phyloP scores from a whole-genome alignment of 805 yeast species.

The Candida coquimbonensis region DNA sequence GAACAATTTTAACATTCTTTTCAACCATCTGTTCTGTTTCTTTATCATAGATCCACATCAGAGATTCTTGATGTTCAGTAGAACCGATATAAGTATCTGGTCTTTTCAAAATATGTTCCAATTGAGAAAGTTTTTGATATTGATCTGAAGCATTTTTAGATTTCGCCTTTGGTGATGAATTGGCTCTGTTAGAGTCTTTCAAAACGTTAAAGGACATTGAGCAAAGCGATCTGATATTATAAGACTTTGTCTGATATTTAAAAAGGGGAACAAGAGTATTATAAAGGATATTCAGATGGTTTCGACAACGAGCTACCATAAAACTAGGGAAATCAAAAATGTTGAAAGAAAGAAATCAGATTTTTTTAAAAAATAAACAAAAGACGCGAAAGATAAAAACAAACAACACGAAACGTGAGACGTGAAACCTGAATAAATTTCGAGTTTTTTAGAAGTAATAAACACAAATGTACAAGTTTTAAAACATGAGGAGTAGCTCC shows the following conservation, averaged over 20 bases:
- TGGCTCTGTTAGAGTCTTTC: conserved; percentile 2
- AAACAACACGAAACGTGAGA: too few relatives aligned
- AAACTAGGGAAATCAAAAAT: too few relatives aligned
- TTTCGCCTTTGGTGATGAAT: conserved; percentile 3
- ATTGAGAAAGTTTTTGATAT: conserved; percentile 89
- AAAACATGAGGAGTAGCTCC: too few relatives aligned
- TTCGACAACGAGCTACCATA: not conserved
- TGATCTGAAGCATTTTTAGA: conserved; percentile 52
- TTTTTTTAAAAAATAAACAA: too few relatives aligned
- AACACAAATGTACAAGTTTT: too few relatives aligned
- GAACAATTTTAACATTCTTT: conserved; percentile 71
- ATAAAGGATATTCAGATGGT: not conserved
- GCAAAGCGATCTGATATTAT: too few relatives aligned
- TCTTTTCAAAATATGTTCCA: conserved; percentile 92
- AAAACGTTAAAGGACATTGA: conserved; percentile 3
- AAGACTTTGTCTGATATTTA: too few relatives aligned
- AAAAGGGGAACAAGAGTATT: not conserved
- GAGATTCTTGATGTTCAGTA: conserved; percentile 70
- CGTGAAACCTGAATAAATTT: too few relatives aligned
- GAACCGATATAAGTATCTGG: conserved; percentile 98
- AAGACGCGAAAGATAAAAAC: too few relatives aligned
- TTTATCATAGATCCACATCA: conserved; percentile 81
- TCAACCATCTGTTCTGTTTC: conserved; percentile 53
- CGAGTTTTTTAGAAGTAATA: too few relatives aligned
- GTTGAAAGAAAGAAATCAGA: too few relatives aligned